These are phyloP conservation scores for Venturia carpophila DNA, from an alignment of 2,329 filamentous ascomycete species.

Conservation along the genomic window DNA sequence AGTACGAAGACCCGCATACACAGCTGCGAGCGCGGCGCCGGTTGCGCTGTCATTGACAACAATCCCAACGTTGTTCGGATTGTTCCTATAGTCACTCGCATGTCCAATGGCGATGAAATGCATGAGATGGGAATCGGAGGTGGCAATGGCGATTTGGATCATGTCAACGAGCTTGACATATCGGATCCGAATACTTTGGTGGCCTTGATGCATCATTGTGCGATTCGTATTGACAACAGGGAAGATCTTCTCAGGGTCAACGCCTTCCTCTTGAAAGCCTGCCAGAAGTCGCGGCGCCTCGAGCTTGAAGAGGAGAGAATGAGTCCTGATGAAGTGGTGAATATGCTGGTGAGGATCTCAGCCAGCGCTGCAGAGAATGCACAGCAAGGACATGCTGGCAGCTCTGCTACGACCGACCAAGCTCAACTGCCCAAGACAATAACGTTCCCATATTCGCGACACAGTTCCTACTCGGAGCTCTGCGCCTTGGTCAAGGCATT, in stretches of 20 bases:
- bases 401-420: conserved; percentile 24
- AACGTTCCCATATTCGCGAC: conserved; percentile 77
- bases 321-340: conserved; percentile 25
- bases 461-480: conserved; percentile 78
- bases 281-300: conserved; percentile 1
- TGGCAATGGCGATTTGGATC: conserved; percentile 66
- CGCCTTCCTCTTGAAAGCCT: conserved; percentile 26
- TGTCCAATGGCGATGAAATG: conserved; percentile 53
- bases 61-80: conserved; percentile 60
- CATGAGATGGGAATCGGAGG: conserved; percentile 71
- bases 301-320: neutral
- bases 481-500: conserved; percentile 62
- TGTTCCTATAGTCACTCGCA: conserved; percentile 64
- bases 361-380: conserved; percentile 18
- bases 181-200: neutral
- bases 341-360: conserved; percentile 21
- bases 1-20: conserved; percentile 61
- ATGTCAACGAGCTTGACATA: conserved; percentile 55
- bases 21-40: conserved; percentile 71
- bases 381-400: conserved; percentile 21
- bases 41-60: conserved; percentile 47
- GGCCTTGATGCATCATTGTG: conserved; percentile 15
- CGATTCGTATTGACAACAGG: conserved; percentile 30
- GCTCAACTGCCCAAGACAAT: conserved; percentile 24
- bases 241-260: conserved; percentile 30